A percentile compares a stretch with the other conserved stretches of the same genome.
These are phyloP conservation scores for Penicillium sp. DNA, from an alignment of 2,329 filamentous ascomycete genomes.

Conservation along the genomic window DNA sequence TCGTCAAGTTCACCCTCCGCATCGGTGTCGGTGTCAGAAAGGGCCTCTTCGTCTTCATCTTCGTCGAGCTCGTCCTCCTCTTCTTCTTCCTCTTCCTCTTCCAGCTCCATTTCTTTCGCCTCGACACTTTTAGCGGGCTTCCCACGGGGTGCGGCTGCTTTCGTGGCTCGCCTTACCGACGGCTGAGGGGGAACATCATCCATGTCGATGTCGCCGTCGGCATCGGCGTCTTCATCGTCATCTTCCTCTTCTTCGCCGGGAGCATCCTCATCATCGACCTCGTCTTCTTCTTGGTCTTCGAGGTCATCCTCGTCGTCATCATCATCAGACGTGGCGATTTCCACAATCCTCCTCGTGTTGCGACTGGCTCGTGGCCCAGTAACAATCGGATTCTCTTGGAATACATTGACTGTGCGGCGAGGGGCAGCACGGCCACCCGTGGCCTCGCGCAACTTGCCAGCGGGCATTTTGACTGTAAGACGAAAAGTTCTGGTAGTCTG, in stretches of 20 bases:
- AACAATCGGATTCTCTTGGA: conserved; percentile 49
- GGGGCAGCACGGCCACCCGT: conserved; percentile 35
- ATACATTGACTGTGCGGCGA: conserved; percentile 44
- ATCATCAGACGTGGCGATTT: conserved; percentile 46
- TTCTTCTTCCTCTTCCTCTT: conserved; percentile 27
- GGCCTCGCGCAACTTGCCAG: conserved; percentile 52
- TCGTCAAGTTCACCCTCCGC: conserved; percentile 52
- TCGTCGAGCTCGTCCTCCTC: conserved; percentile 38
- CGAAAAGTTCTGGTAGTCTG: conserved; percentile 46
- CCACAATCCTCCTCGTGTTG: conserved; percentile 47
- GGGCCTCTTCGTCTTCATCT: conserved; percentile 54
- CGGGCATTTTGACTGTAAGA: conserved; percentile 53
- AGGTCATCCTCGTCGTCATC: conserved; percentile 55
- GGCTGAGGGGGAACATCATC: conserved; percentile 47
- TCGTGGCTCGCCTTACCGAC: conserved; percentile 40
- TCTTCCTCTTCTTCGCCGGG: conserved; percentile 40
- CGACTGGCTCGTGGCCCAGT: conserved; percentile 50
- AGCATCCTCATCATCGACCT: conserved; percentile 42
- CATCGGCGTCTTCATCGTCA: conserved; percentile 43
- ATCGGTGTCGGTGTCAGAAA: conserved; percentile 50
- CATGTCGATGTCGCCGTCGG: conserved; percentile 45
- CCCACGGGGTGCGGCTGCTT: conserved; percentile 37
- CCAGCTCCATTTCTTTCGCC: conserved; percentile 49
- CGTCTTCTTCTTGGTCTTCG: conserved; percentile 47
- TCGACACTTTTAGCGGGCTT: conserved; percentile 48